These are phyloP conservation scores for Chromera velia DNA, from an alignment of 73 alveolate genomes.

Conservation along the genomic window DNA sequence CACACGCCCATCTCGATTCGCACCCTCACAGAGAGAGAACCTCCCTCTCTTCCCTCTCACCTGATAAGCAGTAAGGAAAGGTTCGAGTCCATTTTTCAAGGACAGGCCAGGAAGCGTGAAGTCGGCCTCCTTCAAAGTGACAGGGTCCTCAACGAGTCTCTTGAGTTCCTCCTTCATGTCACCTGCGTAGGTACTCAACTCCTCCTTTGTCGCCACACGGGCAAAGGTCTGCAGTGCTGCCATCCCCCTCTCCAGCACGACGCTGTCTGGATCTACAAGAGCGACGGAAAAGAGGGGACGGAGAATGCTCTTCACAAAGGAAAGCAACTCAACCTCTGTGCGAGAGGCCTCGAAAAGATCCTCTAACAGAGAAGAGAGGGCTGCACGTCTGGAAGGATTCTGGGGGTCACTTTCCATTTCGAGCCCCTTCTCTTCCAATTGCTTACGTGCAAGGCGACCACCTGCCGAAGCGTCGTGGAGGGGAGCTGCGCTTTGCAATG, in stretches of 20 bases:
- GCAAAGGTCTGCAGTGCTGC: slow-evolving; percentile 24
- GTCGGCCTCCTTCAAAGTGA: slow-evolving; percentile 16
- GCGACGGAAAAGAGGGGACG: slow-evolving; percentile 31
- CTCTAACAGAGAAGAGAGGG: too few relatives aligned
- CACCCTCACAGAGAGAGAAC: background rate
- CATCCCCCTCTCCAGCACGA: slow-evolving; percentile 17
- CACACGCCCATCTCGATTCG: background rate
- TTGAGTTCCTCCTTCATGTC: slow-evolving; percentile 16
- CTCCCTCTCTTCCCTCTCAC: background rate
- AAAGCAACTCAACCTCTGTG: too few relatives aligned
- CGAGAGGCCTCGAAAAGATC: too few relatives aligned
- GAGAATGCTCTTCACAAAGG: slow-evolving; percentile 6
- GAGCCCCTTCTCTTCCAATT: too few relatives aligned
- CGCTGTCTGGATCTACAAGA: slow-evolving; percentile 26
- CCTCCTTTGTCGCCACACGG: slow-evolving; percentile 31
- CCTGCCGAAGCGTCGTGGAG: too few relatives aligned
- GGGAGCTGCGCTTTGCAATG: too few relatives aligned
- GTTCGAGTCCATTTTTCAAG: background rate
- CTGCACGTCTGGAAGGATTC: too few relatives aligned
- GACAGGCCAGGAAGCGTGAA: slow-evolving; percentile 24
- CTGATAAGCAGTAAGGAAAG: background rate
- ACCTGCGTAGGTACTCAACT: slow-evolving; percentile 10
- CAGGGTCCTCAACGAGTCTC: slow-evolving; percentile 17
- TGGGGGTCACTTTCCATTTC: too few relatives aligned
- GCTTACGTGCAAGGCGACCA: too few relatives aligned